Percentiles rank a stretch among this genome's conserved stretches.
These are phyloP conservation scores for Testicularia cyperi DNA, from an alignment of 1,284 basidiomycete genomes.

Conservation along the genomic window DNA sequence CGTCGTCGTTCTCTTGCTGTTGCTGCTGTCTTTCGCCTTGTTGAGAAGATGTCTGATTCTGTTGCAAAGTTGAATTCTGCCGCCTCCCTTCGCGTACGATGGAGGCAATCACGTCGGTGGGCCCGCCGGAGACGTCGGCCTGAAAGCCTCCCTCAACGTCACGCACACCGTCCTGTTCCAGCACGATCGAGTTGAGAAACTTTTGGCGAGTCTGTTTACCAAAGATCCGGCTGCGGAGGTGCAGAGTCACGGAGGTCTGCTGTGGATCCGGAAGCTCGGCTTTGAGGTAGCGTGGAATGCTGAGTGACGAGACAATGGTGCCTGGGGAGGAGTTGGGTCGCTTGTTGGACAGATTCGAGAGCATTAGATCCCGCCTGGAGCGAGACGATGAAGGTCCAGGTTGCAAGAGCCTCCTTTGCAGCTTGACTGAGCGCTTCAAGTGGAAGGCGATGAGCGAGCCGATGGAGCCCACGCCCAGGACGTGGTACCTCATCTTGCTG, in stretches of 20 bases:
- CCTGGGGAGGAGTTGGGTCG: constrained; percentile 9
- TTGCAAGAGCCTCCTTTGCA: constrained; percentile 24
- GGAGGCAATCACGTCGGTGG: constrained; percentile 23
- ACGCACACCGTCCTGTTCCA: constrained; percentile 43
- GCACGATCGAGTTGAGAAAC: constrained; percentile 17
- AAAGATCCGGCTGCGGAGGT: constrained; percentile 32
- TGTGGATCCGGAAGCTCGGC: constrained; percentile 29
- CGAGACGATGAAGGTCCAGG: constrained; percentile 18
- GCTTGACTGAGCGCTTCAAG: constrained; percentile 39
- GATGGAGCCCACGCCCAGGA: constrained; percentile 56
- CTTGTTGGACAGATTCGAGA: constrained; percentile 36
- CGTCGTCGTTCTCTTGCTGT: constrained; percentile 3
- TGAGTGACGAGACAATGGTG: constrained; percentile 30
- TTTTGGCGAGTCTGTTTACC: constrained; percentile 12
- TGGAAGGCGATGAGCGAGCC: constrained; percentile 57
- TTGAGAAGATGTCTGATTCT: too few relatives aligned
- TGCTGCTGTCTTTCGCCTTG: constrained; percentile 1
- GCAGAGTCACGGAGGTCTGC: constrained; percentile 39
- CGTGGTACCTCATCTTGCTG: constrained; percentile 59
- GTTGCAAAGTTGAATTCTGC: too few relatives aligned
- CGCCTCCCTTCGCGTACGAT: too few relatives aligned
- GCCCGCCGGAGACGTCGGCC: constrained; percentile 33
- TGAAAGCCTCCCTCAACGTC: constrained; percentile 37
- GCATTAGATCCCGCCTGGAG: constrained; percentile 16
- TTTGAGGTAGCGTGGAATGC: constrained; percentile 31